Evolutionary conservation across 352 stramenopile genomes (phyloP).

Genomic region (Phytophthora citricola): DNA sequence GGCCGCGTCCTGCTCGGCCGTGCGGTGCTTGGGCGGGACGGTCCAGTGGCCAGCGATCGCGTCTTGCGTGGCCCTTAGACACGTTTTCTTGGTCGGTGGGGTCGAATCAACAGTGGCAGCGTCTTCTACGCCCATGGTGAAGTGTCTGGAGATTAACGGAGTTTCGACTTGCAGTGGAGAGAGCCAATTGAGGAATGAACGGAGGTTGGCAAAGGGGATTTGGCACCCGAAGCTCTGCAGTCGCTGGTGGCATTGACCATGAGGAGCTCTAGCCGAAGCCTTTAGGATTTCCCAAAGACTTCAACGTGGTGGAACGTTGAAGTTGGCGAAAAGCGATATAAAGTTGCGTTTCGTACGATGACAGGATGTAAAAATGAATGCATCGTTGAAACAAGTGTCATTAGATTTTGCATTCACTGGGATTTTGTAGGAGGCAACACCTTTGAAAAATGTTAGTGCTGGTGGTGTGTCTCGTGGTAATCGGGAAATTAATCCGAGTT

Average conservation of each 20-base stretch:
- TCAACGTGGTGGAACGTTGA: slow-evolving; percentile 34
- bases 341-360: slow-evolving; percentile 27
- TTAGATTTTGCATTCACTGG: neutral
- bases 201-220: neutral
- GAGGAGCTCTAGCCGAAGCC: too few relatives aligned
- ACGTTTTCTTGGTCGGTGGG: slow-evolving; percentile 30
- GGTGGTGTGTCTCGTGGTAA: slow-evolving; percentile 18
- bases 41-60: slow-evolving; percentile 57
- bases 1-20: slow-evolving; percentile 53
- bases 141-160: neutral
- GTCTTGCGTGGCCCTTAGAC: slow-evolving; percentile 35
- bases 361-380: slow-evolving; percentile 1
- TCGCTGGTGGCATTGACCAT: too few relatives aligned
- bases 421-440: slow-evolving; percentile 5
- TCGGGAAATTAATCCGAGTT: slow-evolving; percentile 20
- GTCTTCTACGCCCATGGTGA: slow-evolving; percentile 39
- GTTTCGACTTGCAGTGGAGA: slow-evolving; percentile 22
- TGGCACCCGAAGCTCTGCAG: neutral
- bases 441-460: neutral
- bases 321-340: slow-evolving; percentile 34
- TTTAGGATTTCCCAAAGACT: slow-evolving; percentile 11
- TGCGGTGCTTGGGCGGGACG: slow-evolving; percentile 46
- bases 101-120: slow-evolving; percentile 2
- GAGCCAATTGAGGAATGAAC: slow-evolving; percentile 43
- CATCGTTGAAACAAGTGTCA: too few relatives aligned